Base-by-base conservation (phyloP, 2,329 filamentous ascomycete species). In the Pseudocercospora fuligena region DNA sequence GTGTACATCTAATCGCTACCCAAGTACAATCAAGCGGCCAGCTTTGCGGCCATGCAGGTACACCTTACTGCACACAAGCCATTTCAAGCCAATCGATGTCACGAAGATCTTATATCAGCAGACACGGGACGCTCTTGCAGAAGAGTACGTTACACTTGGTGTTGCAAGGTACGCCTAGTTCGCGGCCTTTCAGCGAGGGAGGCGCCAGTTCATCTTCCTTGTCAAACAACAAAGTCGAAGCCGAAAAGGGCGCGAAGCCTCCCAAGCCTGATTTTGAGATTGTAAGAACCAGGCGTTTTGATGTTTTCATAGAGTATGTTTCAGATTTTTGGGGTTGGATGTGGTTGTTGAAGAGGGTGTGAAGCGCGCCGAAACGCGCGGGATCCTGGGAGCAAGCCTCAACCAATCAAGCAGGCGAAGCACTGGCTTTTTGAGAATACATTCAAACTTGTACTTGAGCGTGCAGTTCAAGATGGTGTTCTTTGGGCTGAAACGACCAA, bases 81-180 rank as follows among this genome's bases (percentile, higher is more conserved):
- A 59, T 49, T 54, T 54, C 53, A 33, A 60, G 29, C 64, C 64
- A 63, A 60, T 66, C 64, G 46, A 56, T 49, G 27, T 25, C 43
- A 12, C 23, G 46, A 56, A 33, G 51, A 47, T 59, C 51, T 51
- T 43, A 56, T 46, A 60, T 63, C 60, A 66, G 65, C 65, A 61
- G 65, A 61, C 61, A 61, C 60, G 63, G 53, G 51, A 59, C 33
- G 27, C 14, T 8, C 31, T 33, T 8, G 8, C 31, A 33, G 31
- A 5, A 43, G 27, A 36, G 29, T 14, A 59, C 31, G 56, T 59
- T 60, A 60, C 57, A 60, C 40, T 16, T 47, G 60, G 51, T 21
- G 60, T 66, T 46, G 65, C 65, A 66, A 66, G 65, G 65, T 58
- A 57, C 36, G 47, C 56, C 65, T 47, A 56, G 65, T 60, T 49